Percentiles rank a stretch among this genome's conserved stretches.
Conservation (phyloP, 73 alveolate species). For the Tetrahymena malaccensis region DNA sequence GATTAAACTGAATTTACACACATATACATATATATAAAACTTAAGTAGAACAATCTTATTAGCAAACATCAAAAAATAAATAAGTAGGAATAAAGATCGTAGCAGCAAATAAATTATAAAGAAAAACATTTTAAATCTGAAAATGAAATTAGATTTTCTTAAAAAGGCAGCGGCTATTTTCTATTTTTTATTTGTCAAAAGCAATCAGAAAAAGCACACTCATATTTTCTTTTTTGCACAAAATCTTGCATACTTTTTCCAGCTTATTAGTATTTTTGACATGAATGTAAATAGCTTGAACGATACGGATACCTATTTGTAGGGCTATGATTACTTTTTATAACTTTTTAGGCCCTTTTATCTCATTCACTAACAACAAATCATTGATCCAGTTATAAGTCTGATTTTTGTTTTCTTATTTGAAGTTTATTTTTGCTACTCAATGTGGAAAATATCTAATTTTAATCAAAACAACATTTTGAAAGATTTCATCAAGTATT, state of each 20-base stretch:
- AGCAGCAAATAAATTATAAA: not conserved
- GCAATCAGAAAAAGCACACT: not conserved
- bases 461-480: not conserved
- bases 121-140: not conserved
- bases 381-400: not conserved
- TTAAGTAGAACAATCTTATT: not conserved
- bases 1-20: not conserved
- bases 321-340: not conserved
- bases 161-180: not conserved
- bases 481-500: not conserved
- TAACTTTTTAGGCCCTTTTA: not conserved
- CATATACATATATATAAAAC: too few relatives aligned
- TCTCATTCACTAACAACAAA: not conserved
- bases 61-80: not conserved
- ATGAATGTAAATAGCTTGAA: not conserved
- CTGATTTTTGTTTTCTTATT: not conserved
- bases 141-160: not conserved
- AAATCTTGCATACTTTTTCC: not conserved
- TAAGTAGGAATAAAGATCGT: not conserved
- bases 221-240: not conserved
- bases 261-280: not conserved
- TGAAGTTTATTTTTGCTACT: not conserved
- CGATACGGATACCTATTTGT: not conserved
- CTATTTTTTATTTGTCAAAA: not conserved
- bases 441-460: not conserved